These are phyloP conservation scores for Periconia sp. DNA, from an alignment of 2,329 filamentous ascomycete species.

Conservation along the genomic window DNA sequence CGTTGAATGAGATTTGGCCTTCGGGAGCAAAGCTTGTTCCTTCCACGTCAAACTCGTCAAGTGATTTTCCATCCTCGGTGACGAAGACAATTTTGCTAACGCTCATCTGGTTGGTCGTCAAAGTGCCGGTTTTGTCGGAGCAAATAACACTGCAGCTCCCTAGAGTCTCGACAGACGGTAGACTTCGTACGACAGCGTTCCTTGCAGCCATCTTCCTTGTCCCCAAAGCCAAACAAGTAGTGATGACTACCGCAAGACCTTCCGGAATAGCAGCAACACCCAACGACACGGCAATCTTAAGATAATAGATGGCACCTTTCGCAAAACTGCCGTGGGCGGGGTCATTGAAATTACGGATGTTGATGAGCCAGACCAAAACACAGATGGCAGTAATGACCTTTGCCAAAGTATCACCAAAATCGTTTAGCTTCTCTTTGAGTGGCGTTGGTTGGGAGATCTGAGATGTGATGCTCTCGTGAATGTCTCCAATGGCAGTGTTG, in stretches of 20 bases:
- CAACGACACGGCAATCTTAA: slow-evolving; percentile 98
- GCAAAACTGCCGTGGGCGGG: slow-evolving; percentile 89
- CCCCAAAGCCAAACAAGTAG: slow-evolving; percentile 93
- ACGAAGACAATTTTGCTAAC: slow-evolving; percentile 91
- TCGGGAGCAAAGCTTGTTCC: slow-evolving; percentile 90
- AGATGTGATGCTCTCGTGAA: slow-evolving; percentile 96
- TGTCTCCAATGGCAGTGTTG: slow-evolving; percentile 94
- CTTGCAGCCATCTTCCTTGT: slow-evolving; percentile 99
- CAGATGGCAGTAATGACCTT: slow-evolving; percentile 99
- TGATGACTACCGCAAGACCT: slow-evolving; percentile 96
- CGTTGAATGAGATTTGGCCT: slow-evolving; percentile 70
- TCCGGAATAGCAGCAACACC: slow-evolving; percentile 98
- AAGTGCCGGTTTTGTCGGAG: slow-evolving; percentile 97
- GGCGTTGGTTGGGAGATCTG: slow-evolving; percentile 98
- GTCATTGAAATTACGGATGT: slow-evolving; percentile 95
- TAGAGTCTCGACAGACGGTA: slow-evolving; percentile 95
- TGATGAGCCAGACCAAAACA: slow-evolving; percentile 96
- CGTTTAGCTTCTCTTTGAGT: slow-evolving; percentile 97
- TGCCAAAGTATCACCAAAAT: slow-evolving; percentile 92
- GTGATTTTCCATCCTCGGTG: slow-evolving; percentile 67
- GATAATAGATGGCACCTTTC: slow-evolving; percentile 98
- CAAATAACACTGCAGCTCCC: slow-evolving; percentile 99
- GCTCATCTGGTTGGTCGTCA: slow-evolving; percentile 99
- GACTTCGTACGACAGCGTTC: slow-evolving; percentile 93
- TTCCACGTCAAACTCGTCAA: slow-evolving; percentile 87